A percentile compares a stretch with the other conserved stretches of the same genome.
Evolutionary conservation across 208 protist genomes (phyloP).

Genomic region (Naegleria fowleri): DNA sequence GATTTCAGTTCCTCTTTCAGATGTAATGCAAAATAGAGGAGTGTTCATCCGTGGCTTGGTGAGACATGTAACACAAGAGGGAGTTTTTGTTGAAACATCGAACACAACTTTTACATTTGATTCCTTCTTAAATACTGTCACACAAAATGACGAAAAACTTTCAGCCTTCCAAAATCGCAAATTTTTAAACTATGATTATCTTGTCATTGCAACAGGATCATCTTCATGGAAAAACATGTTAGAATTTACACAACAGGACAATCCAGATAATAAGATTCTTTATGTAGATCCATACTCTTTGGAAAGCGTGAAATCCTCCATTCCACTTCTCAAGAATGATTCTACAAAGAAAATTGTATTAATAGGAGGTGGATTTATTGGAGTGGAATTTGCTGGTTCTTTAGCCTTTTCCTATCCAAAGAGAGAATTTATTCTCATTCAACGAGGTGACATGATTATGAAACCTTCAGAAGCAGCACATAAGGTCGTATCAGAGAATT

Average conservation of each 20-base stretch:
- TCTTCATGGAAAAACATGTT: neutral
- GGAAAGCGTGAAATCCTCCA: neutral
- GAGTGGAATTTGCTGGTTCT: neutral
- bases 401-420: neutral
- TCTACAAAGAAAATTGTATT: neutral
- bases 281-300: neutral
- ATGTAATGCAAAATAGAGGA: neutral
- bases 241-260: neutral
- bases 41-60: neutral
- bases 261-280: neutral
- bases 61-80: neutral
- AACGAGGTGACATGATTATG: neutral
- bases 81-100: neutral
- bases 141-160: neutral
- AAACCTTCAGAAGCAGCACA: neutral
- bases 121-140: neutral
- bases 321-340: neutral
- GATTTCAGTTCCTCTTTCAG: neutral
- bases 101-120: neutral
- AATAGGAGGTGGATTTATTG: neutral
- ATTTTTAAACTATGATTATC: neutral
- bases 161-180: neutral
- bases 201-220: neutral
- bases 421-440: neutral
- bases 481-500: neutral